phyloP scores from a whole-genome alignment of 2,329 filamentous ascomycete species.

The Simplicillium aogashimaense region DNA sequence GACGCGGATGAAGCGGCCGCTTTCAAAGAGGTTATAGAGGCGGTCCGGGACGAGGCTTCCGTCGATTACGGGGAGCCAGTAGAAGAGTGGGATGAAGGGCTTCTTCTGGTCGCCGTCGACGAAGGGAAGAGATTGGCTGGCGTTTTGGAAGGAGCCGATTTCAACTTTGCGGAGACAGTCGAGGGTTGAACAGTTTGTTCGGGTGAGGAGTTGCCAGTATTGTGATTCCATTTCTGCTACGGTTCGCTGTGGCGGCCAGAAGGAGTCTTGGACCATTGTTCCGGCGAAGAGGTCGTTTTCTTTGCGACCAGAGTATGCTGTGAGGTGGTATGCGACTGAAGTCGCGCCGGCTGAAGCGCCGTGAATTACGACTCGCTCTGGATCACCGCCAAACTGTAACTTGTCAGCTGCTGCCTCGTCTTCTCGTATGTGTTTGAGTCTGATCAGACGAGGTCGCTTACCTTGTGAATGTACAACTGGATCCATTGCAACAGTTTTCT shows the following conservation, averaged over 20 bases:
- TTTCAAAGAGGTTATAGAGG: conserved; percentile 27
- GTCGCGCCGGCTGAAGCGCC: conserved; percentile 52
- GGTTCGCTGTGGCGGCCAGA: conserved; percentile 37
- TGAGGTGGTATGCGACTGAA: conserved; percentile 44
- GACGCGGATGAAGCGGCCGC: conserved; percentile 30
- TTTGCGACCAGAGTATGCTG: conserved; percentile 33
- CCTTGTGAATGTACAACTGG: conserved; percentile 43
- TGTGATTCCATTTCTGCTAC: conserved; percentile 36
- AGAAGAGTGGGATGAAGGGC: conserved; percentile 27
- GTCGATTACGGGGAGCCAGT: conserved; percentile 41
- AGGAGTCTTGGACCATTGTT: conserved; percentile 35
- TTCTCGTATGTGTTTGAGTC: neutral
- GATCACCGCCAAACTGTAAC: conserved; percentile 45
- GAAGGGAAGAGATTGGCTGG: conserved; percentile 18
- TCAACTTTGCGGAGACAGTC: conserved; percentile 29
- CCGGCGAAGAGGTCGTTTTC: conserved; percentile 33
- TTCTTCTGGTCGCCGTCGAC: conserved; percentile 28
- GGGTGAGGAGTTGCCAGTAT: conserved; percentile 12
- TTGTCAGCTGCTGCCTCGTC: too few relatives aligned
- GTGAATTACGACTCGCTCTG: conserved; percentile 47
- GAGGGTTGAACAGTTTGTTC: conserved; percentile 14
- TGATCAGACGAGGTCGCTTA: conserved; percentile 10
- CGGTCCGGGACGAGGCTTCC: conserved; percentile 32
- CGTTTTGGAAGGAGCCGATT: conserved; percentile 24
- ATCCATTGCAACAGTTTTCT: conserved; percentile 52